Base-by-base conservation (phyloP, 441 rosid genomes). In the Populus hybrid region DNA sequence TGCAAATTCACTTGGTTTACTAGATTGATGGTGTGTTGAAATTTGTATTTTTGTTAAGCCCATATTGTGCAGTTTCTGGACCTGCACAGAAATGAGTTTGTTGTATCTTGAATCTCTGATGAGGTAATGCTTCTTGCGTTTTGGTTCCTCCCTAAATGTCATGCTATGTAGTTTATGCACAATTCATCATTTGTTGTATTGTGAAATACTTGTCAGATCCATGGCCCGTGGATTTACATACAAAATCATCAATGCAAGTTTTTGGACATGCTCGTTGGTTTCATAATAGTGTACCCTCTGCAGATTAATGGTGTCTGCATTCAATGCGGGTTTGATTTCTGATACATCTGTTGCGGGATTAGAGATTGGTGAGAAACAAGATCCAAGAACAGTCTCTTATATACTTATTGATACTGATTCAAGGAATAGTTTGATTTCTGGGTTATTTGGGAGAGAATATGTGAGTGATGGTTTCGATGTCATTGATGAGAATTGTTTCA, bases 221-320 rank as follows among this genome's bases (percentile, higher is more conserved):
- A 42, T 75, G 20, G 53, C 66, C 18, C 12, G 5, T 64, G 26
- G 8, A 30, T 24, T 36, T 12, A 21, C 7, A 36, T 78, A 66
- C 66, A 12, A 32, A n/a, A 28, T 67, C 38, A 28, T 73, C 10
- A 28, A 21, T n/a, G 61, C 57, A 36, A 69, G 46, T 66, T 78
- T 10, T 66, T 8, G 59, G 61, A 46, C 36, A 20, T 74, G 2
- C 21, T 14, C 14, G 21, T 59, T 28, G 67, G 30, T 26, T 70
- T 35, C 26, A n/a, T 42, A 53, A 32, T 23, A 38, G 28, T 59
- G 40, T 74, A 11, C 34, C 64, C 59, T 76, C 16, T 83, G 88
- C 93, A 94, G 99, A 92, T 93, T 93, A 81, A 93, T 91, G 94
- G 87, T 92, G 91, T 85, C 88, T 78, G 88, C 85, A 76, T 85